Percentiles rank a stretch among this genome's conserved stretches.
phyloP scores from a whole-genome alignment of 345 rosid genomes.

The Theobroma cacao region DNA sequence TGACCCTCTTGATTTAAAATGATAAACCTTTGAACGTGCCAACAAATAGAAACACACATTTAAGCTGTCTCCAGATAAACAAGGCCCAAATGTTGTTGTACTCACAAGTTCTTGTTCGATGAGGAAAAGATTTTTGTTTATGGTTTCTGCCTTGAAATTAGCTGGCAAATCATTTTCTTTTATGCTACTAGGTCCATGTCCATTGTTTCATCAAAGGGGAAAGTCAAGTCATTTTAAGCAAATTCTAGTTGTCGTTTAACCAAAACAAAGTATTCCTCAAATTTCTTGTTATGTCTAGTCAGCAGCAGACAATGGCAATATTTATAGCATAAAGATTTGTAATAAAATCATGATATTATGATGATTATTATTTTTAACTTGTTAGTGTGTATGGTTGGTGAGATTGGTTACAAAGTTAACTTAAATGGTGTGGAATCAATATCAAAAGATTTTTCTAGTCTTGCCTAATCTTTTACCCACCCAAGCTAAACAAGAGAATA shows the following conservation, averaged over 20 bases:
- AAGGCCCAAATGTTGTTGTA: neutral
- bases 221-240: neutral
- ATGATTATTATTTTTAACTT: neutral
- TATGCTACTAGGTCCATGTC: neutral
- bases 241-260: neutral
- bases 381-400: neutral
- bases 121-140: neutral
- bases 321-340: neutral
- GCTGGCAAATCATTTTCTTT: constrained; percentile 12
- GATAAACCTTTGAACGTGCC: neutral
- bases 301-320: neutral
- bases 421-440: constrained; percentile 9
- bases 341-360: neutral
- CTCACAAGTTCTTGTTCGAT: neutral
- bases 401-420: constrained; percentile 5
- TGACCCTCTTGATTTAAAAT: neutral
- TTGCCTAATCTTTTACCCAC: neutral
- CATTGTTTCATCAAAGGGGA: neutral
- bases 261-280: too few relatives aligned
- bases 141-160: neutral
- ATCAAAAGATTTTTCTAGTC: neutral
- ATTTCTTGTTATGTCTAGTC: neutral
- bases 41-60: neutral
- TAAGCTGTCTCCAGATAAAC: neutral
- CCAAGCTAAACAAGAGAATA: neutral